Percentiles rank a stretch among this genome's conserved stretches.
Evolutionary conservation across 2,329 filamentous ascomycete genomes (phyloP).

Genomic region (Exophiala sp.): DNA sequence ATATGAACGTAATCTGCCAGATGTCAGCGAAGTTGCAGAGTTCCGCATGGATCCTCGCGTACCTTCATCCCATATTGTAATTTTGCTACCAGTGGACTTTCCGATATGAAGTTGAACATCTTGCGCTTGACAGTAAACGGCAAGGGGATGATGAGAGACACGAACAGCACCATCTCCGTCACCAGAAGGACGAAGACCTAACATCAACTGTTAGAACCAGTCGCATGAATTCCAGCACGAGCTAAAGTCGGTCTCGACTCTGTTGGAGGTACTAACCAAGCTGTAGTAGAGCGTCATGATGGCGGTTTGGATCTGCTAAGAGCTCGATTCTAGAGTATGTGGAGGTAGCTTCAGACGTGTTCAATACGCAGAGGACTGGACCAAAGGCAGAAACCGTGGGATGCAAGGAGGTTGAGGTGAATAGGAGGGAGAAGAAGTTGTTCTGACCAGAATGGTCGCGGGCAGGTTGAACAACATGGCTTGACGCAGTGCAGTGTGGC

Average conservation of each 20-base stretch:
- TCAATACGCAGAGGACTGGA: no score
- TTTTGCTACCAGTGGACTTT: slow-evolving; percentile 78
- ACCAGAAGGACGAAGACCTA: slow-evolving; percentile 48
- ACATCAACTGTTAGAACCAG: slow-evolving; percentile 10
- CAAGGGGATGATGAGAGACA: slow-evolving; percentile 62
- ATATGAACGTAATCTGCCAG: slow-evolving; percentile 84
- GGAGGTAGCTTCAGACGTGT: no score
- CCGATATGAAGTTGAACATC: slow-evolving; percentile 94
- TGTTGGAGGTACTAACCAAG: slow-evolving; percentile 10
- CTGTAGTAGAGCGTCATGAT: slow-evolving; percentile 66
- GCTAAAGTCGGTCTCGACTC: neutral
- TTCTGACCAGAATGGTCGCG: no score
- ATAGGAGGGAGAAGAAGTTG: no score
- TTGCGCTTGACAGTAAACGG: slow-evolving; percentile 79
- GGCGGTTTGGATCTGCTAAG: slow-evolving; percentile 29
- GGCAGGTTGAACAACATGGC: no score
- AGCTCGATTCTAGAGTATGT: neutral
- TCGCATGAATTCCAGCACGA: slow-evolving; percentile 4
- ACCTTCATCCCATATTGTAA: slow-evolving; percentile 94
- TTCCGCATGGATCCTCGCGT: slow-evolving; percentile 20
- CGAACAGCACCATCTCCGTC: slow-evolving; percentile 47
- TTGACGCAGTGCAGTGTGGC: no score
- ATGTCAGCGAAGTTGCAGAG: slow-evolving; percentile 17
- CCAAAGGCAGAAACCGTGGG: no score
- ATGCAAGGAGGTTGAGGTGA: no score